A percentile compares a stretch with the other conserved stretches of the same genome.
Evolutionary conservation across 495 filamentous ascomycete genomes (phyloP).

Genomic region (Cetradonia linearis): DNA sequence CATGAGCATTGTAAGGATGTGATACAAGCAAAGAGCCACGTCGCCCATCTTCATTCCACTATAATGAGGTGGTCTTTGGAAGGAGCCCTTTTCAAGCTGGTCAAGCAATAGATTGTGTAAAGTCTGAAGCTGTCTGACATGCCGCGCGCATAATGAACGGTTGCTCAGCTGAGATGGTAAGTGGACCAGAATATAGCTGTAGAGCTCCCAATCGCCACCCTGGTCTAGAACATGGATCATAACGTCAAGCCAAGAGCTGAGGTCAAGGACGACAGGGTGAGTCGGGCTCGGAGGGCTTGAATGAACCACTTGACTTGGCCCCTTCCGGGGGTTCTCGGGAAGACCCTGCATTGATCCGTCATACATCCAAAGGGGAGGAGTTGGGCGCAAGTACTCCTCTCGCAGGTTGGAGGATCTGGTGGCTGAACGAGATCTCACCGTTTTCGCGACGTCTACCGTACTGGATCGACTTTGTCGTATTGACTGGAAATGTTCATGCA

Average conservation of each 20-base stretch:
- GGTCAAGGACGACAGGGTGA: constrained; percentile 41
- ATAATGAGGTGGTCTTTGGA: constrained; percentile 61
- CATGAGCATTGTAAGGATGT: constrained; percentile 71
- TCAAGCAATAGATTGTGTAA: constrained; percentile 71
- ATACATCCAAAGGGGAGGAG: constrained; percentile 48
- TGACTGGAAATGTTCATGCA: constrained; percentile 23
- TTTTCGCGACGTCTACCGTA: constrained; percentile 17
- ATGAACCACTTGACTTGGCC: constrained; percentile 38
- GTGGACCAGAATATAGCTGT: constrained; percentile 81
- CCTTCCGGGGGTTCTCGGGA: constrained; percentile 41
- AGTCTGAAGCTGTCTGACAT: constrained; percentile 60
- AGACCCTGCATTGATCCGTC: constrained; percentile 37
- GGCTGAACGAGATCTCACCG: constrained; percentile 30
- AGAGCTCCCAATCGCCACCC: constrained; percentile 84
- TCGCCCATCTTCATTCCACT: constrained; percentile 78
- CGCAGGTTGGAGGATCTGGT: constrained; percentile 25
- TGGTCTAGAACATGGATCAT: constrained; percentile 64
- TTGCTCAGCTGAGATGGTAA: constrained; percentile 84
- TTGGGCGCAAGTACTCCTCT: constrained; percentile 31
- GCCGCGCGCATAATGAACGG: constrained; percentile 67
- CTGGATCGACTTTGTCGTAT: constrained; percentile 24
- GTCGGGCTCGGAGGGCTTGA: constrained; percentile 24
- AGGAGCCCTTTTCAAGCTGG: constrained; percentile 62
- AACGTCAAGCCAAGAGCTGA: constrained; percentile 65
- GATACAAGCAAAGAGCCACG: constrained; percentile 77